Evolutionary conservation across 108 stramenopile species (phyloP), one percentile per base, ranked within the genome.

Genomic region (Conticribra weissflogii): DNA sequence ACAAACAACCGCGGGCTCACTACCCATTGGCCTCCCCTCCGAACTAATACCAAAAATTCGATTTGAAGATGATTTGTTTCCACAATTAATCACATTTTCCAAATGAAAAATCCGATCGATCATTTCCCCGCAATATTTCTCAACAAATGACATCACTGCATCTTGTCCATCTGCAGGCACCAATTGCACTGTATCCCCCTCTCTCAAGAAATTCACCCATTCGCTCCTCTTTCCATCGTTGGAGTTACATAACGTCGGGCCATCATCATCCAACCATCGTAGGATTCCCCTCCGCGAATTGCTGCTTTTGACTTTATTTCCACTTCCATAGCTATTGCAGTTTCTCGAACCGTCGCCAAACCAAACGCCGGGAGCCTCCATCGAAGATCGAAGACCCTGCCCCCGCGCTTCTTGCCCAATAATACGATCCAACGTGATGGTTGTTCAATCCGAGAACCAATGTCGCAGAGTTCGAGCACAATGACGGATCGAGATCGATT

Each of bases 381-480:
- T 79, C 27, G 79, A 67, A 3, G 86, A 92, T 79, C 27, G 79
- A 67, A 3, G 86, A 72, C 1, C 91, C 91, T 2, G 78, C 79
- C 15, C 91, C 91, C 32, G 85, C 85, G 34, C 81, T 79, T 30
- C 91, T 55, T 5, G 91, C 91, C 87, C 91, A 92, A 49, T 92
- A 92, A 59, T 92, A 92, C 18, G 78, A 79, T 8, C 88, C 88
- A 0, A 89, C 91, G 59, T 89, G 88, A 81, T 92, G 91, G 76
- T 92, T 92, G 69, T 83, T 83, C 50, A 89, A 59, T 16, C 91
- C 91, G 21, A 92, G 72, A 9, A 85, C 86, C 18, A 92, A 71
- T 29, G 41, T 58, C 0, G 60, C 67, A 47, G 54, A 51, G 14
- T 17, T n/a, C 27, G 68, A 29, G 49, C 72, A 79, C 9, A 82